Percentiles rank a stretch among this genome's conserved stretches.
Evolutionary conservation across 2,329 filamentous ascomycete genomes (phyloP).

Genomic region (Alternaria sp.): DNA sequence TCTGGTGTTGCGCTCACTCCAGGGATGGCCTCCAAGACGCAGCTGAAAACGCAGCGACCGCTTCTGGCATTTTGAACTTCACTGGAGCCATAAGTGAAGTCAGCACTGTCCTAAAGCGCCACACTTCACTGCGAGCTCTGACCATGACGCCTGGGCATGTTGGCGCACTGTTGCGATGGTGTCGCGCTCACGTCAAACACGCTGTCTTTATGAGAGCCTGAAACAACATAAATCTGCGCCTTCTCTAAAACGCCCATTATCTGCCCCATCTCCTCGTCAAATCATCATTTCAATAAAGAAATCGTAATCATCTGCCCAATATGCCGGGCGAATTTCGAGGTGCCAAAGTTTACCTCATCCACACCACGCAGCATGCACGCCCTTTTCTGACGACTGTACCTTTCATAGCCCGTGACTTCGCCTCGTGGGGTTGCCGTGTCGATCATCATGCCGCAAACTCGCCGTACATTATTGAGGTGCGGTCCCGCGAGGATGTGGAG

Average conservation of each 20-base stretch:
- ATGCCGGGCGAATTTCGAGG: slow-evolving; percentile 7
- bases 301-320: neutral
- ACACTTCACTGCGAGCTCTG: neutral
- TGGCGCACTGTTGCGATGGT: slow-evolving; percentile 2
- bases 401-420: slow-evolving; percentile 32
- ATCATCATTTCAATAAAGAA: neutral
- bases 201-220: neutral
- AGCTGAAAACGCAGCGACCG: slow-evolving; percentile 1
- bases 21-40: neutral
- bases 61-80: neutral
- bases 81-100: neutral
- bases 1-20: neutral
- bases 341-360: slow-evolving; percentile 23
- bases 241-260: neutral
- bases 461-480: slow-evolving; percentile 26
- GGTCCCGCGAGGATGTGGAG: slow-evolving; percentile 15
- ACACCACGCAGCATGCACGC: slow-evolving; percentile 11
- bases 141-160: slow-evolving; percentile 2
- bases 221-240: slow-evolving; percentile 2
- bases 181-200: neutral
- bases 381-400: slow-evolving; percentile 26
- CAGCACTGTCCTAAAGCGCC: slow-evolving; percentile 3
- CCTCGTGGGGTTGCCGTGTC: slow-evolving; percentile 26
- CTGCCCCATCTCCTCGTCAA: neutral
- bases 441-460: slow-evolving; percentile 21